Evolutionary conservation across 176 grass and related monocot species (phyloP), one percentile per base, ranked within the genome.

Genomic region (Paspalum vaginatum): DNA sequence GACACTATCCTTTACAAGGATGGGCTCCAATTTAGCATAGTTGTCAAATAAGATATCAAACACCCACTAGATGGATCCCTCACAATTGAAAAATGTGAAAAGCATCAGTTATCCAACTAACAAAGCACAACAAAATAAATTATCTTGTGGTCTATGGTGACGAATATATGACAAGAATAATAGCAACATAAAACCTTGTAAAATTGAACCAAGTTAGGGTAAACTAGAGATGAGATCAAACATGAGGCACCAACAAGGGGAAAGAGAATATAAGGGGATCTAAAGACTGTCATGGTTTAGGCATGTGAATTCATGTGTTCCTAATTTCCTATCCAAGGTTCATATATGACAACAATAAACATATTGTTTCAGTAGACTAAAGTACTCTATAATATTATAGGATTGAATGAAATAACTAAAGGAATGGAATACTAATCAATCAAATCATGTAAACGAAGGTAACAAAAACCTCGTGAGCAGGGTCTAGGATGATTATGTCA

Each of bases 401-500:
- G 51, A 42, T 15, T 56, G 58, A 43, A 57, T 4, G 11, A 74
- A 54, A 40, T 54, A 11, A 55, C 18, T 41, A 21, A 13, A 9
- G 41, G 15, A n/a, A 68, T 45, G 20, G 5, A 58, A 58, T 8
- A 56, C 9, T 14, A 13, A 12, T 58, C 20, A 43, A 59, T 0
- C 40, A 54, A 75, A 24, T 42, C 59, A 5, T 58, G n/a, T 73
- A 24, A 44, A 59, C 10, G 18, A 43, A 57, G 39, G 8, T 25
- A 75, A 75, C 39, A 9, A 13, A 24, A 47, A 57, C 72, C 72
- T 75, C 0, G 1, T 52, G 38, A 42, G 20, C 1, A 75, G 53
- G 72, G 2, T 75, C 72, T 75, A 12, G 53, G n/a, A 58, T 16
- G 38, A 58, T 75, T 58, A 59, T 44, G n/a, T 58, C 49, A 42